These are phyloP conservation scores for Tetrahymena thermophila DNA, from an alignment of 73 alveolate genomes.

Conservation along the genomic window DNA sequence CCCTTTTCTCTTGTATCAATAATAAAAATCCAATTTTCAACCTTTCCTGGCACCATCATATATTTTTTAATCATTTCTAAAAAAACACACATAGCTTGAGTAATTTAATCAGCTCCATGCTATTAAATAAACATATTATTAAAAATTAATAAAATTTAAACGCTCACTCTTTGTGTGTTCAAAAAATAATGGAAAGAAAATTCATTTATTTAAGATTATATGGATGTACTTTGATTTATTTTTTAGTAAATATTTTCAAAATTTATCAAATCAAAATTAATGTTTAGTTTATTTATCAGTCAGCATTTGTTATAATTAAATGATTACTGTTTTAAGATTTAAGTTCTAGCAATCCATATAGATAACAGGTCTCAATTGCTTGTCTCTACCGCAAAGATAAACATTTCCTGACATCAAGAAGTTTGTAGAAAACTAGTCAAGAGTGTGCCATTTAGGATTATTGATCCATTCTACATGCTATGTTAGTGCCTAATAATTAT, in stretches of 20 bases:
- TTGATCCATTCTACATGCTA: slow-evolving; percentile 18
- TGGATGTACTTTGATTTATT: too few relatives aligned
- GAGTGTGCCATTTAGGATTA: neutral
- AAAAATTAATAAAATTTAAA: neutral
- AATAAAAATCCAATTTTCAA: slow-evolving; percentile 32
- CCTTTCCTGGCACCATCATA: slow-evolving; percentile 31
- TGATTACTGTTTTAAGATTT: slow-evolving; percentile 16
- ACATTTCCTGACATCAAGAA: slow-evolving; percentile 17
- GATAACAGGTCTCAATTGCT: slow-evolving; percentile 26
- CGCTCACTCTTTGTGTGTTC: neutral
- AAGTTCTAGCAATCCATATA: slow-evolving; percentile 5
- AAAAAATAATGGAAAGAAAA: neutral
- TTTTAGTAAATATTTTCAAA: neutral
- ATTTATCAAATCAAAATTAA: neutral
- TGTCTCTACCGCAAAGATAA: slow-evolving; percentile 29
- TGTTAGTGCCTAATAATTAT: neutral
- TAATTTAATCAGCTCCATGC: slow-evolving; percentile 16
- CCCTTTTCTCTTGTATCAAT: slow-evolving; percentile 18
- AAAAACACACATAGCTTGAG: slow-evolving; percentile 13
- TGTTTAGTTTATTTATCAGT: too few relatives aligned
- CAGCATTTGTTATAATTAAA: too few relatives aligned
- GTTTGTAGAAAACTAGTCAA: neutral
- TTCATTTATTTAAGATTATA: too few relatives aligned
- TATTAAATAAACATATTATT: neutral
- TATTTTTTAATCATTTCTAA: slow-evolving; percentile 20